These are phyloP conservation scores for Petasospora rhodanensis DNA, from an alignment of 1,139 yeast species.

Conservation along the genomic window DNA sequence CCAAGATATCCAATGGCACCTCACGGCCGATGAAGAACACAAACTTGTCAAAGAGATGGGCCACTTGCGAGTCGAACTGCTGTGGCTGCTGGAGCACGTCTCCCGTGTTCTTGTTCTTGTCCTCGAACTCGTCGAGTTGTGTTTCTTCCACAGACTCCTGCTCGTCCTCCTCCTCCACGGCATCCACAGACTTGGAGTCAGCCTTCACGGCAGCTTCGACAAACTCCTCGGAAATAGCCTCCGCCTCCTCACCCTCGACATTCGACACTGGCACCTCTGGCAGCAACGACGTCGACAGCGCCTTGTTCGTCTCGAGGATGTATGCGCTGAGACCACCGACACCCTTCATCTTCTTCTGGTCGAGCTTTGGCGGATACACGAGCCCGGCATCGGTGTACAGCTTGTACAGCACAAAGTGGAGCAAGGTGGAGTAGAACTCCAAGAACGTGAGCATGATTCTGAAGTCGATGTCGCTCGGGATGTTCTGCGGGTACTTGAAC, in stretches of 20 bases:
- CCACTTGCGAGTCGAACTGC: constrained; percentile 49
- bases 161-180: constrained; percentile 36
- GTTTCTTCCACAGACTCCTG: constrained; percentile 40
- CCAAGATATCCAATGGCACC: constrained; percentile 88
- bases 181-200: constrained; percentile 33
- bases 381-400: constrained; percentile 81
- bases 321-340: constrained; percentile 82
- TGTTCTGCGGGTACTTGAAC: constrained; percentile 91
- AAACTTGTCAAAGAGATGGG: constrained; percentile 66
- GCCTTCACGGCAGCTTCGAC: constrained; percentile 37
- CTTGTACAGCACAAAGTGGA: constrained; percentile 82
- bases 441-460: constrained; percentile 94
- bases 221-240: constrained; percentile 22
- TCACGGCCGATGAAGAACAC: constrained; percentile 91
- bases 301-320: constrained; percentile 56
- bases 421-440: constrained; percentile 88
- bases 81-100: constrained; percentile 82
- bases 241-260: constrained; percentile 35
- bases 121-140: constrained; percentile 67
- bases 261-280: constrained; percentile 46
- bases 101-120: constrained; percentile 60
- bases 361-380: constrained; percentile 88
- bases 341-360: constrained; percentile 62
- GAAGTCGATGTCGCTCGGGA: constrained; percentile 93
- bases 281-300: constrained; percentile 37